Evolutionary conservation across 2,329 filamentous ascomycete genomes (phyloP).

Genomic region (Xylariaceae sp.): DNA sequence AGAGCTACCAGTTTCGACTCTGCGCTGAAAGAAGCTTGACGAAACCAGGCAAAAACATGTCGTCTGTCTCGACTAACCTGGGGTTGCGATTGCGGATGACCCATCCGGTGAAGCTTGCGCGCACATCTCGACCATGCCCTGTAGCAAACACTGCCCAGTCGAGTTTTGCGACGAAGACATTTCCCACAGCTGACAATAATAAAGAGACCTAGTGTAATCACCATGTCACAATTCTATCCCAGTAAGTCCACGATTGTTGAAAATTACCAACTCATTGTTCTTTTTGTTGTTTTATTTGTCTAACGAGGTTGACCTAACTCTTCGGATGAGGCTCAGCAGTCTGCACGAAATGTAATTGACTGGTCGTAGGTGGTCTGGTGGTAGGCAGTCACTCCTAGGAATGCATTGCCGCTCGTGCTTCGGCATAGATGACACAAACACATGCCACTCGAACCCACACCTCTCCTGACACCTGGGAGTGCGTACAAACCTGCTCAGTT

Average conservation of each 20-base stretch:
- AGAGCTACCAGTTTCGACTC: not conserved
- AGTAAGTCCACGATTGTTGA: conserved; percentile 7
- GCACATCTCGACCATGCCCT: not conserved
- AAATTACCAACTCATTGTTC: not conserved
- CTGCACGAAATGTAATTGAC: not conserved
- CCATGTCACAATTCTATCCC: not conserved
- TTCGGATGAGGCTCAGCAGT: not conserved
- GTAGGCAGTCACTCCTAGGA: too few species aligned
- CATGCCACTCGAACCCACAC: not conserved
- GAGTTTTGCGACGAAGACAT: not conserved
- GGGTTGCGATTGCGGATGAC: not conserved
- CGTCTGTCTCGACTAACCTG: not conserved
- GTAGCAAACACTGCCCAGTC: not conserved
- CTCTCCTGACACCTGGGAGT: not conserved
- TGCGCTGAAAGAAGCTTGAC: not conserved
- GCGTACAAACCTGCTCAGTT: conserved; percentile 10
- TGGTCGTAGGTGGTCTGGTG: not conserved
- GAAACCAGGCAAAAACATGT: conserved; percentile 6
- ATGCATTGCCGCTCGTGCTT: not conserved
- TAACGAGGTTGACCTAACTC: not conserved
- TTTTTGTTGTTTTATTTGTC: not conserved
- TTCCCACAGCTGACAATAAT: not conserved
- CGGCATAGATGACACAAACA: not conserved
- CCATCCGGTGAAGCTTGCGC: not conserved
- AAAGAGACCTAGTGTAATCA: not conserved